Base-by-base conservation (phyloP, 768 basidiomycete genomes). In the Boletus subcaerulescens region DNA sequence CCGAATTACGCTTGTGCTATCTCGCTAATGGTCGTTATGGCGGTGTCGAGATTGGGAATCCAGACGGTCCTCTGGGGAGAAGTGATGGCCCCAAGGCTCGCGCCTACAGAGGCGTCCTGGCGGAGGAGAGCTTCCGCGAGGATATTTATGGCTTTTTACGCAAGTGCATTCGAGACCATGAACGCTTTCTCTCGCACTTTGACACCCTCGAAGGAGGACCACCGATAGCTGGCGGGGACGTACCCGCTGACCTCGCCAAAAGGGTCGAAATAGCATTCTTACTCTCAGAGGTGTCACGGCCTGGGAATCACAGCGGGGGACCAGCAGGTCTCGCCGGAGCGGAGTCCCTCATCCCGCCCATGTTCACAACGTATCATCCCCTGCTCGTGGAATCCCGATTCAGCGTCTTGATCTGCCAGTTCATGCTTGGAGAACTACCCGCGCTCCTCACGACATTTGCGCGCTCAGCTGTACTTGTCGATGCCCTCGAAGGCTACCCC, bases 341-440 rank as follows among this genome's bases (percentile, higher is more conserved):
- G 3, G 71, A 70, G 20, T 52, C 57, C 6, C 39, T 52, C 29
- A 50, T 65, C 20, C 82, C 85, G 1, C 70, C 82, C n/a, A 78
- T 82, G 64, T 89, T 90, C 74, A 91, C 93, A 48, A 92, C 93
- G 0, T 95, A 94, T 64, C 93, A 95, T 61, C 93, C 93, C 14
- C 80, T 95, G 50, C 81, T 94, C 47, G 87, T 93, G 54, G 93
- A 95, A 66, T 86, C 91, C 5, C 86, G 90, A 65, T 95, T 87
- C 74, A 87, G 83, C 59, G 77, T 92, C 50, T 77, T 95, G 33
- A 77, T 93, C 57, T 84, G 85, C 59, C 76, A 83, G 40, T 75
- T 94, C 53, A 81, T 95, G 78, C 80, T 93, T 17, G 91, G 85
- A 5, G 88, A 93, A 58, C 85, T 93, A 61, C 63, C 76, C 3